Evolutionary conservation across 164 flowering plant species (phyloP).

Genomic region (Euptelea pleiosperma): DNA sequence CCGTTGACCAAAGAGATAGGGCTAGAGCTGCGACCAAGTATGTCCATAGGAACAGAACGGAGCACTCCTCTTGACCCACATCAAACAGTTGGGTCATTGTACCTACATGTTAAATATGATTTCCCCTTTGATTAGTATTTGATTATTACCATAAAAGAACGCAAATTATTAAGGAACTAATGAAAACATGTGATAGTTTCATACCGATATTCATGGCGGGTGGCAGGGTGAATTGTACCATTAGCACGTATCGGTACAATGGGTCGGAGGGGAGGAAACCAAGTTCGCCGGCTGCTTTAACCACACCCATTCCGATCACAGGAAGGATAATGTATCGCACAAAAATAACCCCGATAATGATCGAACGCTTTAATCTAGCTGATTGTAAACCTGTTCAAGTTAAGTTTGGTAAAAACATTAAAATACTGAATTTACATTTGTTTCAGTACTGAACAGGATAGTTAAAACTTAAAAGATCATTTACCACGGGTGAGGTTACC

Average conservation of each 20-base stretch:
- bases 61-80: conserved; percentile 86
- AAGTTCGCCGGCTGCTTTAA: conserved; percentile 44
- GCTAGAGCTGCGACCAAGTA: conserved; percentile 74
- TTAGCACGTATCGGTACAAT: conserved; percentile 59
- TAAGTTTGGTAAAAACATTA: neutral
- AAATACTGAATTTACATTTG: neutral
- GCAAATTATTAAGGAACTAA: too few relatives aligned
- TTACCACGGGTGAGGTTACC: conserved; percentile 90
- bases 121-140: too few relatives aligned
- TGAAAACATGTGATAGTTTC: too few relatives aligned
- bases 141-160: too few relatives aligned
- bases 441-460: neutral
- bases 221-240: conserved; percentile 79
- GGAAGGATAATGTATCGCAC: conserved; percentile 65
- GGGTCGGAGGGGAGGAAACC: conserved; percentile 72
- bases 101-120: conserved; percentile 44
- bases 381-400: conserved; percentile 44
- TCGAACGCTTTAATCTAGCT: conserved; percentile 30
- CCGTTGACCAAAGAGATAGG: conserved; percentile 73
- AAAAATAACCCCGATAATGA: conserved; percentile 44
- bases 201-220: conserved; percentile 89
- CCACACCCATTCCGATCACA: conserved; percentile 52
- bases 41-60: conserved; percentile 82
- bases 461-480: neutral
- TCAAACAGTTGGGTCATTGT: conserved; percentile 83